A percentile compares a stretch with the other conserved stretches of the same genome.
phyloP scores from a whole-genome alignment of 805 yeast species.

The Metschnikowia sp. region DNA sequence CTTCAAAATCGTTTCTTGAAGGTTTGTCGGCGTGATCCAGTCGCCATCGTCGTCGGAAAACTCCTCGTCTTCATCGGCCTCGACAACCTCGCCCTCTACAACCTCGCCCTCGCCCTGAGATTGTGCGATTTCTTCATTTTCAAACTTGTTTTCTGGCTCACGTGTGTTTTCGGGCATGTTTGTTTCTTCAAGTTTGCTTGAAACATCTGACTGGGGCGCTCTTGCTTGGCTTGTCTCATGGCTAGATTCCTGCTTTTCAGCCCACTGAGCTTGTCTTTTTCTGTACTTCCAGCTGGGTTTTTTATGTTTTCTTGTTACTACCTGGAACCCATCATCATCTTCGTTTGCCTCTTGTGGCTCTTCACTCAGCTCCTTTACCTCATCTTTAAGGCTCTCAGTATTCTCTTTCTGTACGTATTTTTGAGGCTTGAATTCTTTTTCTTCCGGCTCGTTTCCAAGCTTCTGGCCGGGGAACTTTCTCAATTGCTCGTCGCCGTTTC shows the following conservation, averaged over 20 bases:
- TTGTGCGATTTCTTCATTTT: too few species aligned
- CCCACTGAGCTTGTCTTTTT: not conserved
- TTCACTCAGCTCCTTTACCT: slow-evolving; percentile 6
- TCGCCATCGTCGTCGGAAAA: slow-evolving; percentile 75
- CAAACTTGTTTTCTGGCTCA: too few species aligned
- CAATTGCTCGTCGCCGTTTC: slow-evolving; percentile 66
- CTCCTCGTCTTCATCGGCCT: slow-evolving; percentile 34
- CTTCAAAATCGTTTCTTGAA: slow-evolving; percentile 63
- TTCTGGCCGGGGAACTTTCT: slow-evolving; percentile 71
- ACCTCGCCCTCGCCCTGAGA: too few species aligned
- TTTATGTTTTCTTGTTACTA: slow-evolving; percentile 16
- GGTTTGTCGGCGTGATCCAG: slow-evolving; percentile 91
- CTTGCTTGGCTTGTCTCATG: too few species aligned
- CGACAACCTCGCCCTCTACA: not conserved
- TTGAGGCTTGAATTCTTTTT: not conserved
- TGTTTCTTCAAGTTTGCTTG: too few species aligned
- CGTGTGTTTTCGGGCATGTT: too few species aligned
- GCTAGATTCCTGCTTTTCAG: too few species aligned
- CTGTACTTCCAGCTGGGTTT: not conserved
- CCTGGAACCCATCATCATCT: slow-evolving; percentile 25
- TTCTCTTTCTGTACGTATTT: too few species aligned
- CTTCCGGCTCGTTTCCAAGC: slow-evolving; percentile 23
- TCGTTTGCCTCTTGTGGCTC: slow-evolving; percentile 7
- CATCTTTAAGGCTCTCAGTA: too few species aligned
- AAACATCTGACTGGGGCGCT: too few species aligned